phyloP scores from a whole-genome alignment of 345 rosid genomes.

The Populus pruinosa region DNA sequence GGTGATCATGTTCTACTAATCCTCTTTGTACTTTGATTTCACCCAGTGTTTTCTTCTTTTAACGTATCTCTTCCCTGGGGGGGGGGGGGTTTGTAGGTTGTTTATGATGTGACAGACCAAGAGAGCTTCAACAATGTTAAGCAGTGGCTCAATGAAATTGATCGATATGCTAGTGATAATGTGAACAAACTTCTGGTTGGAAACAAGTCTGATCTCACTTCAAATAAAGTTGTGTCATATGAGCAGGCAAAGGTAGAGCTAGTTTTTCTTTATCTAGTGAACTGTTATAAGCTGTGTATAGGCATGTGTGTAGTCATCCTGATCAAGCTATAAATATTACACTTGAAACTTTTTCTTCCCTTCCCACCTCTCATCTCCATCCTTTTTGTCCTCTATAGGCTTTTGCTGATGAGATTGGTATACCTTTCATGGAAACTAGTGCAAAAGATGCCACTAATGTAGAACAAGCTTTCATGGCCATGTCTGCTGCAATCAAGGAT shows the following conservation, averaged over 20 bases:
- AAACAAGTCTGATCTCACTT: conserved; percentile 62
- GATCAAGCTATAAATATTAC: background rate
- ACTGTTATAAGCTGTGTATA: background rate
- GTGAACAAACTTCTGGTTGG: conserved; percentile 67
- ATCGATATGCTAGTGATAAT: conserved; percentile 64
- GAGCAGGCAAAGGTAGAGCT: conserved; percentile 53
- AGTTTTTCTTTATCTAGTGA: background rate
- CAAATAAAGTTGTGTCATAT: conserved; percentile 50
- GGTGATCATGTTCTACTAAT: background rate
- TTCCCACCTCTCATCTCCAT: background rate
- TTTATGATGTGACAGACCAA: conserved; percentile 65
- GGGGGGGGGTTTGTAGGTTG: conserved; percentile 36
- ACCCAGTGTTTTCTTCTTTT: background rate
- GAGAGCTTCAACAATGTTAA: conserved; percentile 70
- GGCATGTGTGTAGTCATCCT: background rate
- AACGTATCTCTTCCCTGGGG: background rate
- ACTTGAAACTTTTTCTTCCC: background rate
- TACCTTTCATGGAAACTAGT: conserved; percentile 67
- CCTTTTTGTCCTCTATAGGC: conserved; percentile 30
- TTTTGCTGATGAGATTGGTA: conserved; percentile 61
- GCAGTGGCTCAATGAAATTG: conserved; percentile 68
- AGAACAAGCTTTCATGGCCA: conserved; percentile 69
- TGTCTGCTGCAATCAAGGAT: conserved; percentile 63
- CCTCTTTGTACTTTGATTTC: background rate
- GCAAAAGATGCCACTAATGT: conserved; percentile 62